Evolutionary conservation across 192 early-diverging fungal species (phyloP), one percentile per base, ranked within the genome.

Genomic region (Backusella parvicylindrica): DNA sequence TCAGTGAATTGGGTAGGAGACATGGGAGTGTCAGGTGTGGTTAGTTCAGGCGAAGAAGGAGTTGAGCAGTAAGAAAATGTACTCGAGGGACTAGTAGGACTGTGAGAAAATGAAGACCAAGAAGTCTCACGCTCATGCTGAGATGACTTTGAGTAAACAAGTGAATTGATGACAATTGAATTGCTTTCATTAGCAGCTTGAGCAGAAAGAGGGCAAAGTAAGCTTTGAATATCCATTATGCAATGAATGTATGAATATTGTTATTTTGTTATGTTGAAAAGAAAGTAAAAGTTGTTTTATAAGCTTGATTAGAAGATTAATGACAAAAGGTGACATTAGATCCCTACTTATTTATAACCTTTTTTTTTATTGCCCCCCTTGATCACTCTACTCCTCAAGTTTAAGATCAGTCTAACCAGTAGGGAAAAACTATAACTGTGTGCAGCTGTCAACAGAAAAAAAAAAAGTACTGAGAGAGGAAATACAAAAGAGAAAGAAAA

Each of bases 191-290:
- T 66, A 66, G 28, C 41, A 30, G 40, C 21, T 15, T 70, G 26
- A 26, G 41, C 40, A 47, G 40, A 26, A 23, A 28, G 33, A 31
- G 33, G 33, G 1, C 68, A 47, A 43, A 70, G 40, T 70, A 70
- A 70, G 21, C 68, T 70, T 47, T 70, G 68, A 70, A 70, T 70
- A 70, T 70, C 68, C 68, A 70, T 70, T 41, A 26, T 70, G 15
- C 40, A 31, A 35, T 66, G 64, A n/a, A 18, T 66, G 18, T 66
- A 33, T 66, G 28, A 66, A 35, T 33, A 66, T 33, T 35, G 9
- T n/a, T 31, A 8, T 21, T 1, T 31, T 66, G 33, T 66, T 15
- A n/a, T 31, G 18, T n/a, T 18, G 28, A 33, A 31, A 66, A 35
- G 64, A 66, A 66, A 66, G 64, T 16, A 33, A 66, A 33, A 53